Percentiles rank a stretch among this genome's conserved stretches.
These are phyloP conservation scores for Tirmania nivea DNA, from an alignment of 495 filamentous ascomycete species.

Conservation along the genomic window DNA sequence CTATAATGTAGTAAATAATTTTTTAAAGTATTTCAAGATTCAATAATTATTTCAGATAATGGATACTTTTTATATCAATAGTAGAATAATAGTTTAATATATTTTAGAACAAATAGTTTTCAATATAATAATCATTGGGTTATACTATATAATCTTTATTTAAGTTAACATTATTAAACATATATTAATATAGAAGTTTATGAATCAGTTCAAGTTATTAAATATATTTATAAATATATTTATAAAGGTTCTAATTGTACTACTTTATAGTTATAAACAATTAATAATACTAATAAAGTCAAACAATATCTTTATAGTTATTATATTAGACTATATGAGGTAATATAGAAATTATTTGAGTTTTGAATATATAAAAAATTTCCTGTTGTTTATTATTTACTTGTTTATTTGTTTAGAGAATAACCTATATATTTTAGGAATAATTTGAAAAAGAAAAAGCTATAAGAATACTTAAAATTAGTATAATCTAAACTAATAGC, in stretches of 20 bases:
- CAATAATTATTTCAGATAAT: background rate
- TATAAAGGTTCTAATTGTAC: constrained; percentile 9
- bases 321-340: constrained; percentile 4
- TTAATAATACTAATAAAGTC: constrained; percentile 3
- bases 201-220: no score
- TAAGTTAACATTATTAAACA: constrained; percentile 3
- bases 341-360: constrained; percentile 6
- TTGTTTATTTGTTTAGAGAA: background rate
- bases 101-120: background rate
- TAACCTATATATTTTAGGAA: constrained; percentile 6
- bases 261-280: background rate
- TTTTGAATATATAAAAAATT: constrained; percentile 4
- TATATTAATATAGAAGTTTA: no score
- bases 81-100: background rate
- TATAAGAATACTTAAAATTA: background rate
- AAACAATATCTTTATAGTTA: background rate
- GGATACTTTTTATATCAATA: background rate
- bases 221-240: constrained; percentile 9
- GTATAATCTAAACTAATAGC: constrained; percentile 3
- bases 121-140: background rate
- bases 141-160: constrained; percentile 7
- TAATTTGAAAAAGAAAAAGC: background rate
- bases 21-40: background rate
- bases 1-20: background rate
- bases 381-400: constrained; percentile 2